Evolutionary conservation across 495 filamentous ascomycete genomes (phyloP), one percentile per base, ranked within the genome.

Genomic region (Daldinia grandis): DNA sequence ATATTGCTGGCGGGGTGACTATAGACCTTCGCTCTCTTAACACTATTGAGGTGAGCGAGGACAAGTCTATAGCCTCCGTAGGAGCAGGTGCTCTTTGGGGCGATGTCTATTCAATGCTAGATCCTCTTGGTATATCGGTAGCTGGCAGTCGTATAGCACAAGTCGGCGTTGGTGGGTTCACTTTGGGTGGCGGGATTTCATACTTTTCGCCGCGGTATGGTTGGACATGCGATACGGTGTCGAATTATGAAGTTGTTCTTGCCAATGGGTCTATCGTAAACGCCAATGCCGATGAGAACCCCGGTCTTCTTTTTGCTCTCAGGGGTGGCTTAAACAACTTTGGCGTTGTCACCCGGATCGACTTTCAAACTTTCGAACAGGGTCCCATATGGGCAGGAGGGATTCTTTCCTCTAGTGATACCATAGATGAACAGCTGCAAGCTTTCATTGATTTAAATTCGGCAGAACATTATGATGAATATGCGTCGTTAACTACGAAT

Each of bases 281-380:
- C 0, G 86, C 85, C 4, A 84, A 81, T 27, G 66, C 81, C 15
- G 62, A 76, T 4, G 51, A 79, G 49, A 81, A 87, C 66, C 40
- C 77, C 0, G 87, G 88, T 69, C 73, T 90, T 0, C 90, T 83
- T 69, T 87, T 84, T 80, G 88, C 88, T 5, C 78, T 89, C 2
- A 81, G 81, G 38, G 88, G 87, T 1, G 87, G 87, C 4, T 30
- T 70, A 12, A 80, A 80, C 37, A 68, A 68, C 21, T 62, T 68
- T 51, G 65, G 58, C 19, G 37, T 68, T 14, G 58, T 68, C 7
- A 68, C 31, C 53, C 27, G 79, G 78, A 79, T 88, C 65, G 81
- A 81, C 28, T 60, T 89, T 47, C 65, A 81, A 42, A 86, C 87
- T 0, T 83, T 86, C 54, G 74, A 80, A 4, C 74, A 76, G 14